Evolutionary conservation across 768 basidiomycete genomes (phyloP).

Genomic region (Rhodotorula babjevae): DNA sequence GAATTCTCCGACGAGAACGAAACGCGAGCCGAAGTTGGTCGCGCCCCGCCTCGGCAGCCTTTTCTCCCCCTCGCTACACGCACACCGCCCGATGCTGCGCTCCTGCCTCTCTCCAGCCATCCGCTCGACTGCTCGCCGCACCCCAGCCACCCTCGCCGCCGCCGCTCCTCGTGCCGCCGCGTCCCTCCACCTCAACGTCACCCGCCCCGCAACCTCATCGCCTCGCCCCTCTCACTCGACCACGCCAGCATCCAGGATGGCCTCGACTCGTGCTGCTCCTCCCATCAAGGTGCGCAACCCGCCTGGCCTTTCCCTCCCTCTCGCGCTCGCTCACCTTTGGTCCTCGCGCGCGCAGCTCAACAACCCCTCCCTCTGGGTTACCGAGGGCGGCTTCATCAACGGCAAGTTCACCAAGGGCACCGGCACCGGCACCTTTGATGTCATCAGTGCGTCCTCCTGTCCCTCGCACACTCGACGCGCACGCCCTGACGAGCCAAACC

Average conservation of each 20-base stretch:
- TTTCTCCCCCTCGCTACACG: too few relatives aligned
- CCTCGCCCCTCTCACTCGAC: background rate
- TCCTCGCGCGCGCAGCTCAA: conserved; percentile 51
- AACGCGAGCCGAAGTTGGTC: too few relatives aligned
- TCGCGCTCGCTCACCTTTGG: too few relatives aligned
- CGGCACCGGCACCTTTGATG: conserved; percentile 64
- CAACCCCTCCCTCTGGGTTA: conserved; percentile 68
- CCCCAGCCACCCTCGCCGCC: background rate
- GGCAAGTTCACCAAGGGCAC: conserved; percentile 83
- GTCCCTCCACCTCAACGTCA: background rate
- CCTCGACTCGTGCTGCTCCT: background rate
- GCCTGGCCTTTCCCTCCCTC: background rate
- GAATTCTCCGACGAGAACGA: too few relatives aligned
- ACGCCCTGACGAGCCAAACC: rapidly evolving
- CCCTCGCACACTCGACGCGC: background rate
- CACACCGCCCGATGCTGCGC: background rate
- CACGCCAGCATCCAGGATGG: background rate
- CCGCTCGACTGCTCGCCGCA: background rate
- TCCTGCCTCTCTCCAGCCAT: background rate
- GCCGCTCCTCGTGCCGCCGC: background rate
- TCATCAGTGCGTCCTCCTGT: conserved; percentile 57
- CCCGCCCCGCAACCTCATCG: background rate
- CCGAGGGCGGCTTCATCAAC: conserved; percentile 65
- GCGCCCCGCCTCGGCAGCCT: too few relatives aligned
- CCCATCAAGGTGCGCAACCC: conserved; percentile 9